These are phyloP conservation scores for Parasitella parasitica DNA, from an alignment of 371 early-diverging fungal species.

Conservation along the genomic window DNA sequence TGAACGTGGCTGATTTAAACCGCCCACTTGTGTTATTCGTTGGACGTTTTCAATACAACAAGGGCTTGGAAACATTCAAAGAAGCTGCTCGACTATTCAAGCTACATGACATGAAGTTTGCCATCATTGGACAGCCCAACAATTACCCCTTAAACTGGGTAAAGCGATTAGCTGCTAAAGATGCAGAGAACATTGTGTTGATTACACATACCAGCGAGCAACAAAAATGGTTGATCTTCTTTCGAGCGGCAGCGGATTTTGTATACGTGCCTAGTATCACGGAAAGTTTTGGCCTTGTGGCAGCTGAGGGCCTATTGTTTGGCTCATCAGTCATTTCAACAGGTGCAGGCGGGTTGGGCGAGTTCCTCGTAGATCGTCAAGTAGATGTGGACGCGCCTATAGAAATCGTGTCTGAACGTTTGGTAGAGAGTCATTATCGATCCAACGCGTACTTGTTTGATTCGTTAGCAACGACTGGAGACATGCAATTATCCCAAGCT, in stretches of 20 bases:
- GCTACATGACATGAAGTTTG: slow-evolving; percentile 47
- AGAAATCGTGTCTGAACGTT: slow-evolving; percentile 5
- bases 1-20: slow-evolving; percentile 43
- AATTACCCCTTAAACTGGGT: slow-evolving; percentile 54
- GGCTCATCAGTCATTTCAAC: slow-evolving; percentile 62
- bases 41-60: slow-evolving; percentile 65
- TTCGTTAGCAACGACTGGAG: slow-evolving; percentile 7
- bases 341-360: slow-evolving; percentile 56
- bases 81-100: slow-evolving; percentile 41
- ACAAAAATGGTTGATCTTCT: slow-evolving; percentile 50
- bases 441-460: slow-evolving; percentile 63
- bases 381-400: slow-evolving; percentile 11
- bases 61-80: slow-evolving; percentile 56
- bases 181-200: slow-evolving; percentile 48
- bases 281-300: slow-evolving; percentile 63
- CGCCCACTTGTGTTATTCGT: slow-evolving; percentile 58
- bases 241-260: slow-evolving; percentile 64
- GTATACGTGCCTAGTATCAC: slow-evolving; percentile 61
- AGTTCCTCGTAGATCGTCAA: slow-evolving; percentile 56
- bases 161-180: slow-evolving; percentile 34
- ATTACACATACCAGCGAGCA: slow-evolving; percentile 47
- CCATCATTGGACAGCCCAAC: slow-evolving; percentile 63
- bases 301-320: slow-evolving; percentile 65
- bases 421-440: slow-evolving; percentile 29
- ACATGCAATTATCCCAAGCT: slow-evolving; percentile 33